Conservation (phyloP, 768 basidiomycete species). For the Amanita rubescens region DNA sequence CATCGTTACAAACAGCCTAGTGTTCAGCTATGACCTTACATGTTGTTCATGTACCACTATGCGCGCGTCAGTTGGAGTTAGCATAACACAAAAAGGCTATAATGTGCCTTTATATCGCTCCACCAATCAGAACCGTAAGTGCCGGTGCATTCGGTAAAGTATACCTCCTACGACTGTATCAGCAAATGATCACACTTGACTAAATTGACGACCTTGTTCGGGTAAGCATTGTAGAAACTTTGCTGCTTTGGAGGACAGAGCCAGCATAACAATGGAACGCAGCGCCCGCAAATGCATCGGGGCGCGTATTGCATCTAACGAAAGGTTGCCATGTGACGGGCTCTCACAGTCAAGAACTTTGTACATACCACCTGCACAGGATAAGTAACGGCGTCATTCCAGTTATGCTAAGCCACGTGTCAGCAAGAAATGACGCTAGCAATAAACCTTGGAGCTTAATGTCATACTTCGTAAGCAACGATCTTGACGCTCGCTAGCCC, state of each 20-base stretch:
- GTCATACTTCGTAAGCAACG: slow-evolving; percentile 32
- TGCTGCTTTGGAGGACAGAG: slow-evolving; percentile 43
- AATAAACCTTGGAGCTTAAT: not conserved
- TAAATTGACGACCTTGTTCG: slow-evolving; percentile 35
- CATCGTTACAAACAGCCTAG: not conserved
- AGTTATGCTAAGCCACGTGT: slow-evolving; percentile 45
- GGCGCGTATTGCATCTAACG: slow-evolving; percentile 45
- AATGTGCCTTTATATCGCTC: slow-evolving; percentile 63
- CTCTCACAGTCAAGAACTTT: too few species aligned
- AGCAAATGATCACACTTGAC: not conserved
- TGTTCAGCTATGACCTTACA: slow-evolving; percentile 27
- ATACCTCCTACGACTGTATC: slow-evolving; percentile 29
- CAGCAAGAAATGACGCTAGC: not conserved
- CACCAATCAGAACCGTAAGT: slow-evolving; percentile 69
- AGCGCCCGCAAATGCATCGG: slow-evolving; percentile 53
- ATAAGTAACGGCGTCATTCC: slow-evolving; percentile 58
- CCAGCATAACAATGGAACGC: slow-evolving; percentile 71
- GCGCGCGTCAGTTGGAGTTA: not conserved
- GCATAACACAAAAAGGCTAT: not conserved
- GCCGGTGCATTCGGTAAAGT: slow-evolving; percentile 60
- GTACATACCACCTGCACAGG: slow-evolving; percentile 37
- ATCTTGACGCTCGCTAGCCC: slow-evolving; percentile 53
- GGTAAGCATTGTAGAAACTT: slow-evolving; percentile 46
- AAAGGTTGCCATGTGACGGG: not conserved
- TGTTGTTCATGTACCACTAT: slow-evolving; percentile 65